These are phyloP conservation scores for Zygosaccharomyces pseudorouxii DNA, from an alignment of 805 yeast genomes.

Conservation along the genomic window DNA sequence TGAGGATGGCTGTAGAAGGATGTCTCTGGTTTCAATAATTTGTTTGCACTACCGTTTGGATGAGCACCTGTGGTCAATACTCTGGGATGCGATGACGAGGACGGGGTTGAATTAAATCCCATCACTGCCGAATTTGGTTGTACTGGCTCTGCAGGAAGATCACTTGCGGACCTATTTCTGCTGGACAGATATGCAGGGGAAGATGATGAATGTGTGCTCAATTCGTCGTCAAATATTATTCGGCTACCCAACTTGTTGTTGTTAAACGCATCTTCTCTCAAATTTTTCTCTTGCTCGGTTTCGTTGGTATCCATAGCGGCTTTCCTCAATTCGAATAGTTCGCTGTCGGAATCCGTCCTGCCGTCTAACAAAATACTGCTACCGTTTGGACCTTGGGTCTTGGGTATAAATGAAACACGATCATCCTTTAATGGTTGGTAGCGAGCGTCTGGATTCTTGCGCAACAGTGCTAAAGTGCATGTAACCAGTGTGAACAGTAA, in stretches of 20 bases:
- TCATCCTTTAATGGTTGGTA: slow-evolving; percentile 97
- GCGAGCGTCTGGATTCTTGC: slow-evolving; percentile 90
- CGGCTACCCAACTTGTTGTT: slow-evolving; percentile 9
- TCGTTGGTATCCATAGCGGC: slow-evolving; percentile 36
- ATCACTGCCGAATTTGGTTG: slow-evolving; percentile 31
- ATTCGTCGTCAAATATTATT: slow-evolving; percentile 19
- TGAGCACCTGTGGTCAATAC: slow-evolving; percentile 15
- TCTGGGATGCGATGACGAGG: slow-evolving; percentile 14
- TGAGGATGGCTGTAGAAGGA: slow-evolving; percentile 23
- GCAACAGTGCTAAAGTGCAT: slow-evolving; percentile 75
- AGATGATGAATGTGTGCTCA: slow-evolving; percentile 15
- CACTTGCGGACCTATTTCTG: slow-evolving; percentile 7
- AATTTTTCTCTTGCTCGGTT: slow-evolving; percentile 28
- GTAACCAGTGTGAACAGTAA: slow-evolving; percentile 83
- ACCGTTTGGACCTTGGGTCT: slow-evolving; percentile 40
- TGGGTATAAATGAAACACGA: slow-evolving; percentile 86
- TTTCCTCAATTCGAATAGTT: slow-evolving; percentile 34
- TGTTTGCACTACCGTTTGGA: slow-evolving; percentile 13
- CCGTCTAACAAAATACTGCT: slow-evolving; percentile 18
- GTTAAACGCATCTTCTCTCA: slow-evolving; percentile 24
- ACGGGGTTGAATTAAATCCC: slow-evolving; percentile 16
- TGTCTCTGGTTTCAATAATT: slow-evolving; percentile 31
- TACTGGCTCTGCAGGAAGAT: slow-evolving; percentile 18
- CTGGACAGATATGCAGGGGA: slow-evolving; percentile 8
- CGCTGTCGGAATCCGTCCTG: slow-evolving; percentile 29